phyloP scores from a whole-genome alignment of 306 rosid species.

The Cercis canadensis region DNA sequence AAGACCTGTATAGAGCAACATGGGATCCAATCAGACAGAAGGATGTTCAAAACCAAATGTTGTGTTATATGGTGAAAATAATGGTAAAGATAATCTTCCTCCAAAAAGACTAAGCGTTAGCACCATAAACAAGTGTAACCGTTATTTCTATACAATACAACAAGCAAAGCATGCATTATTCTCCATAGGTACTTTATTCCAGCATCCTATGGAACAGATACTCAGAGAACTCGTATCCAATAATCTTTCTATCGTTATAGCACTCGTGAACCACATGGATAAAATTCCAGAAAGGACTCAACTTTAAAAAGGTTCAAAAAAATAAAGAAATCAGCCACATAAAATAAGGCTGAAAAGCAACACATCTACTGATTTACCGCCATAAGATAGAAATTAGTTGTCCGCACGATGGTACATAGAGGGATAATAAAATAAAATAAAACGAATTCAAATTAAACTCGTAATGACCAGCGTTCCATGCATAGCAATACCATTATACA shows the following conservation, averaged over 20 bases:
- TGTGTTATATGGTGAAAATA: not conserved
- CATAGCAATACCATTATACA: not conserved
- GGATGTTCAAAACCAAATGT: conserved; percentile 12
- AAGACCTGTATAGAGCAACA: conserved; percentile 66
- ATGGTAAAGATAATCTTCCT: not conserved
- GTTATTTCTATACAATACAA: not conserved
- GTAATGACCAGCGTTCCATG: not conserved
- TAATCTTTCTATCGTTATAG: not conserved
- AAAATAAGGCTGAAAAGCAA: too few species aligned
- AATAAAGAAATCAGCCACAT: too few species aligned
- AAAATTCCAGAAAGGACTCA: conserved; percentile 3
- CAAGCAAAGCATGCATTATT: conserved; percentile 4
- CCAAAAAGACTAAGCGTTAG: conserved; percentile 3
- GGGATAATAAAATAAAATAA: not conserved
- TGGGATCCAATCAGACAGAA: conserved; percentile 27
- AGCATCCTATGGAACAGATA: conserved; percentile 10
- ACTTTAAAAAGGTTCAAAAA: not conserved
- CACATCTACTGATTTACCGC: not conserved
- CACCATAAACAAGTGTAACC: not conserved
- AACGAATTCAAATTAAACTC: not conserved
- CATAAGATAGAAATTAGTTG: not conserved
- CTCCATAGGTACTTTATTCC: not conserved
- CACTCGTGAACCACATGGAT: not conserved
- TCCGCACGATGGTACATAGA: not conserved
- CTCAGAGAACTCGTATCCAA: conserved; percentile 21